Evolutionary conservation across 306 rosid species (phyloP), one percentile per base, ranked within the genome.

Genomic region (Adenanthera pavonina): DNA sequence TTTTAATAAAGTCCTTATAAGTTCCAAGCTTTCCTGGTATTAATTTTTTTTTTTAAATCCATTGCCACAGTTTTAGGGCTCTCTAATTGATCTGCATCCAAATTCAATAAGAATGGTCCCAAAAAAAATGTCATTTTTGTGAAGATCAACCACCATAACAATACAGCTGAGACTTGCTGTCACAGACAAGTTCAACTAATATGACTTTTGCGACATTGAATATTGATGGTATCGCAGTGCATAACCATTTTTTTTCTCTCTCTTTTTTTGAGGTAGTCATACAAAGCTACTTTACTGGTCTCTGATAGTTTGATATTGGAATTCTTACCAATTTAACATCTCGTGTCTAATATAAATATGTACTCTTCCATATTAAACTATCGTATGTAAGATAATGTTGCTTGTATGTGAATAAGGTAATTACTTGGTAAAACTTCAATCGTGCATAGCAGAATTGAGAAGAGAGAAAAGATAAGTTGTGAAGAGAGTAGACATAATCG

Each of bases 61-160:
- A 46, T 30, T 20, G 73, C 73, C 30, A 9, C 34, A 41, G 3
- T 68, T 25, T 68, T 12, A 68, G 73, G 47, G 72, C 15, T 40
- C 34, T 67, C 51, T n/a, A 8, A 17, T 67, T 68, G 73, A 19
- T 47, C 40, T 25, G 17, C 12, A 25, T 46, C 59, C 10, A 47
- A 47, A 20, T 47, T 25, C 40, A 47, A 20, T 75, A 59, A 49
- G 64, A 57, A 69, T 83, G 87, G 86, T 72, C 82, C 89, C 77
- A 17, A 7, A 70, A 13, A 69, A 6, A 17, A 46, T 85, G 83
- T 73, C 85, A 17, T 72, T 51, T 40, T 25, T 13, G 74, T 34
- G 61, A 73, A 71, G n/a, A 59, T 41, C 66, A 75, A 48, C 66
- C 65, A 44, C 36, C 14, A 19, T 12, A 43, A 72, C 40, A 17